These are phyloP conservation scores for Starmera caribaea DNA, from an alignment of 805 yeast species.

Conservation along the genomic window DNA sequence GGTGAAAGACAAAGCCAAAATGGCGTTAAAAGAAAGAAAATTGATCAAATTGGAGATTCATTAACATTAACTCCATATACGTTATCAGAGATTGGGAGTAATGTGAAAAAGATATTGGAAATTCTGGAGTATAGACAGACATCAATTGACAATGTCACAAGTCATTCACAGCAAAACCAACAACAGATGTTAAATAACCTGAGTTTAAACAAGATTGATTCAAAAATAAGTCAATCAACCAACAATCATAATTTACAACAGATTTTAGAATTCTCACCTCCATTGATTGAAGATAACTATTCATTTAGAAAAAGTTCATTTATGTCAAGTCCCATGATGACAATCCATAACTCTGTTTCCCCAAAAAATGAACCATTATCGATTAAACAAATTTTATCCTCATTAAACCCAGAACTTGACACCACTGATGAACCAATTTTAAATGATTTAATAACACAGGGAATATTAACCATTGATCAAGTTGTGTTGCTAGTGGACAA, in stretches of 20 bases:
- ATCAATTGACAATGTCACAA: neutral
- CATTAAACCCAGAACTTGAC: too few relatives aligned
- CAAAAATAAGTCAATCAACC: too few relatives aligned
- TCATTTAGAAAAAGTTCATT: slow-evolving; percentile 13
- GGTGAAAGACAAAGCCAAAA: neutral
- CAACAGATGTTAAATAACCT: neutral
- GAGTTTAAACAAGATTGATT: neutral
- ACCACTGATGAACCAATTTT: slow-evolving; percentile 7
- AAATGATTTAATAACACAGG: slow-evolving; percentile 41
- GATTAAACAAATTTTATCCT: slow-evolving; percentile 4
- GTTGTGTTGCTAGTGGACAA: slow-evolving; percentile 40
- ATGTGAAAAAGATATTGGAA: neutral
- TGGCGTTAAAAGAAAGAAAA: slow-evolving; percentile 5
- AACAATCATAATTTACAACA: neutral
- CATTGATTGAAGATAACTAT: neutral
- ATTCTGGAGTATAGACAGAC: neutral
- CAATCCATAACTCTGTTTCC: neutral
- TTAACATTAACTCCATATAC: neutral
- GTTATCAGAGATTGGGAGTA: neutral
- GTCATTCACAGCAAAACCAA: neutral
- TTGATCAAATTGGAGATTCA: slow-evolving; percentile 9
- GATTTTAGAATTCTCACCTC: neutral
- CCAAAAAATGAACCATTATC: neutral
- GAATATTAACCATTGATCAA: slow-evolving; percentile 38
- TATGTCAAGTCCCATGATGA: slow-evolving; percentile 14